Evolutionary conservation across 2,329 filamentous ascomycete species (phyloP), one percentile per base, ranked within the genome.

Genomic region (Plenodomus lindquistii): DNA sequence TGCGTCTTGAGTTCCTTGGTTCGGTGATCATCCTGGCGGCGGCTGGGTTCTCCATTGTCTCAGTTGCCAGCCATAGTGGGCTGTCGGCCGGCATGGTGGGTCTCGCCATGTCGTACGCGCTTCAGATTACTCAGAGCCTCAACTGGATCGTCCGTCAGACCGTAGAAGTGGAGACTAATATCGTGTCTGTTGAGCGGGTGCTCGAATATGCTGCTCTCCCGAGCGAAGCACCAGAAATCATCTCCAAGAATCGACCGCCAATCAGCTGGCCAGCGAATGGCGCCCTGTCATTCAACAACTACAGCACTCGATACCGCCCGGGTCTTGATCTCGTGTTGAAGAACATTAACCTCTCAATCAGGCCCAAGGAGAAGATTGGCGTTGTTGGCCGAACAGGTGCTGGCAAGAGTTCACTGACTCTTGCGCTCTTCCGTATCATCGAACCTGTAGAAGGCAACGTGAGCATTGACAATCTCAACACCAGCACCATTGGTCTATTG

Each of bases 101-200:
- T 78, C 79, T 99, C 65, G 85, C 89, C 56, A 96, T 99, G 91
- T 96, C 93, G 39, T 97, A 97, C 75, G 94, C 92, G 34, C 82
- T 99, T 55, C 91, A 97, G 76, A 97, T 99, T 67, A 99, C 94
- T 1, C 89, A 93, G 60, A 96, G 92, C 29, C 82, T 99, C 65
- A 99, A 97, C 78, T 99, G 94, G 94, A 97, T 99, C 66, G 94
- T 99, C 42, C 86, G 95, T 50, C 94, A 99, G 75, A 97, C 92
- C 0, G 94, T 99, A 27, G 95, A 99, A 74, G 94, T 99, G n/a
- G 95, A 99, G 79, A 97, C 93, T n/a, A 99, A 99, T 74, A 99
- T 99, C 66, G 93, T 99, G 38, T 96, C 93, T 9, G 94, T 99
- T 31, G 94, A 99, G 80, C 88, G 94, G 67, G 92, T 99, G 40